Evolutionary conservation across 2,329 filamentous ascomycete species (phyloP).

Genomic region (Fusarium subtropicale): DNA sequence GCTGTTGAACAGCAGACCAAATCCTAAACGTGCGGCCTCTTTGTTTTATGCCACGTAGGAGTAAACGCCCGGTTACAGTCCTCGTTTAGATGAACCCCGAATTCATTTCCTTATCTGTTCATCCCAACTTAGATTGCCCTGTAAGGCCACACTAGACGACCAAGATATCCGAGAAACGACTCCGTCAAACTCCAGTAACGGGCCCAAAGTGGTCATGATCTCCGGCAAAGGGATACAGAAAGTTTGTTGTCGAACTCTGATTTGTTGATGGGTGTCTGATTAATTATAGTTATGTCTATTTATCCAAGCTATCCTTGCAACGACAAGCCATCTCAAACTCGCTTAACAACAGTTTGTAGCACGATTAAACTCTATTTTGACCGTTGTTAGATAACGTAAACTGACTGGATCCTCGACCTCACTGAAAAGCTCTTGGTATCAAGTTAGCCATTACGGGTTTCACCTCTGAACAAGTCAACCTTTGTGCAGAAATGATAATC

Average conservation of each 20-base stretch:
- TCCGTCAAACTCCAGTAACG: neutral
- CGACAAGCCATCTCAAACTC: slow-evolving; percentile 27
- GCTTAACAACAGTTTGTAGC: slow-evolving; percentile 22
- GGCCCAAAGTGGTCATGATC: slow-evolving; percentile 4
- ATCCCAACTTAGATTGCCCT: neutral
- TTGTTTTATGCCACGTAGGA: neutral
- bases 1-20: neutral
- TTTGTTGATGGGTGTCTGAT: slow-evolving; percentile 2
- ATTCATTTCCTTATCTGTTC: neutral
- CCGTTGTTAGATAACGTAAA: neutral
- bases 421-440: neutral
- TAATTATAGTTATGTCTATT: slow-evolving; percentile 1
- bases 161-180: neutral
- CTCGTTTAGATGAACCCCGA: neutral
- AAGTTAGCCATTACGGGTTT: neutral
- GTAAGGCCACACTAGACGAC: slow-evolving; percentile 1
- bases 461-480: neutral
- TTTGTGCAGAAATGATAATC: neutral
- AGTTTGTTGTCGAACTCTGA: slow-evolving; percentile 9
- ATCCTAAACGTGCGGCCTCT: neutral
- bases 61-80: neutral
- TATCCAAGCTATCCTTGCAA: slow-evolving; percentile 9
- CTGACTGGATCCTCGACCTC: neutral
- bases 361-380: slow-evolving; percentile 32
- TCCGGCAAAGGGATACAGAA: slow-evolving; percentile 2